These are phyloP conservation scores for Fusarium succisae DNA, from an alignment of 2,329 filamentous ascomycete genomes.

Conservation along the genomic window DNA sequence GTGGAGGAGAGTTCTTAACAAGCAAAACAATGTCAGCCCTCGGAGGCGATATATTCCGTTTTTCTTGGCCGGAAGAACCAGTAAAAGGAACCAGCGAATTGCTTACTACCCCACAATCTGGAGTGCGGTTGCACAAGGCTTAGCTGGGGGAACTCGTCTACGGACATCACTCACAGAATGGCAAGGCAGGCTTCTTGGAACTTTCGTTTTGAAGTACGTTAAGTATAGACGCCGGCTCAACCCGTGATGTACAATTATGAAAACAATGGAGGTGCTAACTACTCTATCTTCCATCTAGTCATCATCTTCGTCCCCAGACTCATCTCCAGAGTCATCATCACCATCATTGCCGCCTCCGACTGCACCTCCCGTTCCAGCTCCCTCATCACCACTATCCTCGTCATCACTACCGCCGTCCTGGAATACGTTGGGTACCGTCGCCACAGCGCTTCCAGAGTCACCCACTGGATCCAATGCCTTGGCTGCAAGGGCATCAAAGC, in stretches of 20 bases:
- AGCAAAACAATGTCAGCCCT: too few relatives aligned
- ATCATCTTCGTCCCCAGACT: neutral
- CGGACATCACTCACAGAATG: rapidly evolving
- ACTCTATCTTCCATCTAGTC: rapidly evolving
- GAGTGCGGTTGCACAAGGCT: neutral
- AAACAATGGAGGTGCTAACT: rapidly evolving
- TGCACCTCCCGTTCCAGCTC: neutral
- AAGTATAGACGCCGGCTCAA: too few relatives aligned
- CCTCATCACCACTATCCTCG: neutral
- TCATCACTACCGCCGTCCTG: neutral
- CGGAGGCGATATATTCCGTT: too few relatives aligned
- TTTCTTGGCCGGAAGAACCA: too few relatives aligned
- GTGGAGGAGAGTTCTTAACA: too few relatives aligned
- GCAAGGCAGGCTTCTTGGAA: rapidly evolving
- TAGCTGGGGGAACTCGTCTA: too few relatives aligned
- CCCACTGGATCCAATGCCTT: neutral
- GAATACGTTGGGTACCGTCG: neutral
- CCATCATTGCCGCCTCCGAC: neutral
- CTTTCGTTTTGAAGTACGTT: neutral
- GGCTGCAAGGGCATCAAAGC: neutral
- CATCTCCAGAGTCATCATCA: neutral
- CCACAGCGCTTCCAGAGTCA: neutral
- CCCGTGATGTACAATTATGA: neutral
- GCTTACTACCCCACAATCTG: neutral
- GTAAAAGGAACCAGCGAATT: too few relatives aligned